phyloP scores from a whole-genome alignment of 2,329 filamentous ascomycete species.

The Trichophyton verrucosum region DNA sequence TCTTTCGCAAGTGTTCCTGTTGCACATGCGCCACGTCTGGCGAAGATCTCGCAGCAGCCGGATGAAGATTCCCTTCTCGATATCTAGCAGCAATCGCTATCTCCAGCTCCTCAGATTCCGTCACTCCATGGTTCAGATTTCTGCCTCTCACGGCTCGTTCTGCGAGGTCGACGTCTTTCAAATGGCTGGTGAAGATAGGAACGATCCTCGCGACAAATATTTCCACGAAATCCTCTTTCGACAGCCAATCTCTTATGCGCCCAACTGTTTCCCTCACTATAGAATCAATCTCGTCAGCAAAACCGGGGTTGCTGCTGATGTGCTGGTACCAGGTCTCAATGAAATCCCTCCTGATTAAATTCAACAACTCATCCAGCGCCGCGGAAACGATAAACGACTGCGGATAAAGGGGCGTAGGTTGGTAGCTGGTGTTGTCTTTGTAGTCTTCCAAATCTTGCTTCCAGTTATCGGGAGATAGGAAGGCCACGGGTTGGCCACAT shows the following conservation, averaged over 20 bases:
- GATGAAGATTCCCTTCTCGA: constrained; percentile 73
- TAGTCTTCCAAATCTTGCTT: constrained; percentile 55
- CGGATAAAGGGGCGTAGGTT: constrained; percentile 57
- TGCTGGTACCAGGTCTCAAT: constrained; percentile 76
- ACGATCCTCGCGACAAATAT: constrained; percentile 69
- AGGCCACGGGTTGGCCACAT: constrained; percentile 35
- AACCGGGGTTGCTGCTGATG: constrained; percentile 69
- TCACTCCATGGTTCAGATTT: constrained; percentile 77
- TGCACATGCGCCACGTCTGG: constrained; percentile 74
- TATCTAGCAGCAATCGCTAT: constrained; percentile 93
- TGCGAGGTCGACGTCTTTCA: constrained; percentile 82
- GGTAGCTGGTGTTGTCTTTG: constrained; percentile 54
- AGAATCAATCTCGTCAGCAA: constrained; percentile 76
- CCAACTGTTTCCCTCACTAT: constrained; percentile 60
- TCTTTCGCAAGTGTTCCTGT: constrained; percentile 72
- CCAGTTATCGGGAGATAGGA: constrained; percentile 56
- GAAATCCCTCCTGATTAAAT: constrained; percentile 68
- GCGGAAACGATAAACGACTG: constrained; percentile 65
- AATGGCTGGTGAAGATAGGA: constrained; percentile 75
- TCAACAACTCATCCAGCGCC: constrained; percentile 66
- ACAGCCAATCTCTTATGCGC: constrained; percentile 58
- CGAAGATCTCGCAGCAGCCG: constrained; percentile 69
- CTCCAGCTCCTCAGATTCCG: constrained; percentile 92
- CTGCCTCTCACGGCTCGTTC: constrained; percentile 76
- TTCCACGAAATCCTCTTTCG: constrained; percentile 70